Conservation (phyloP, 192 early-diverging fungal genomes). For the Helicostylum pulchrum region DNA sequence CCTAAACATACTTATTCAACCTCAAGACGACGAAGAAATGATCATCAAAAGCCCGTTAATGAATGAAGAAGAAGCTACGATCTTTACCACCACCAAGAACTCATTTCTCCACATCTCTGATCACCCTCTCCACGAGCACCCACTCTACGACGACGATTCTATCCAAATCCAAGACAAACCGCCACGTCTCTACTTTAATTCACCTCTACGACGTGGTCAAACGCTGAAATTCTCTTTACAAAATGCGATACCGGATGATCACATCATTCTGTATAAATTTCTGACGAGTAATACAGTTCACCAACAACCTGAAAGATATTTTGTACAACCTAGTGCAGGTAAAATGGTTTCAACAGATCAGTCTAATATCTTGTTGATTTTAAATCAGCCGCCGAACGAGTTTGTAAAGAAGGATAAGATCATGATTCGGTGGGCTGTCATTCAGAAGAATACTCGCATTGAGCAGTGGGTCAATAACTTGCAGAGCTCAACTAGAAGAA, state of each 20-base stretch:
- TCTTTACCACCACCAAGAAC: conserved; percentile 1
- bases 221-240: conserved; percentile 17
- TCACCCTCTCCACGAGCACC: background rate
- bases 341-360: conserved; percentile 15
- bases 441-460: conserved; percentile 24
- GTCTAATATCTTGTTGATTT: conserved; percentile 23
- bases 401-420: conserved; percentile 31
- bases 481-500: conserved; percentile 18
- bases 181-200: conserved; percentile 9
- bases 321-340: conserved; percentile 35
- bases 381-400: conserved; percentile 27
- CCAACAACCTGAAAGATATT: conserved; percentile 25
- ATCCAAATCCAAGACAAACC: background rate
- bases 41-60: background rate
- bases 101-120: background rate
- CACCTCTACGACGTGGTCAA: conserved; percentile 22
- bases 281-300: conserved; percentile 22
- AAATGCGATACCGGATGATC: conserved; percentile 22
- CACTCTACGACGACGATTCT: background rate
- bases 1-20: conserved; percentile 8
- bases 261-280: conserved; percentile 34
- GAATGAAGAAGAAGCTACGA: background rate
- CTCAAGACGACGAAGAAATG: background rate
- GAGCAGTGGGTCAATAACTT: conserved; percentile 24
- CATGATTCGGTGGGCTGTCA: conserved; percentile 30